These are phyloP conservation scores for Acacia melanoxylon DNA, from an alignment of 306 rosid genomes.

Conservation along the genomic window DNA sequence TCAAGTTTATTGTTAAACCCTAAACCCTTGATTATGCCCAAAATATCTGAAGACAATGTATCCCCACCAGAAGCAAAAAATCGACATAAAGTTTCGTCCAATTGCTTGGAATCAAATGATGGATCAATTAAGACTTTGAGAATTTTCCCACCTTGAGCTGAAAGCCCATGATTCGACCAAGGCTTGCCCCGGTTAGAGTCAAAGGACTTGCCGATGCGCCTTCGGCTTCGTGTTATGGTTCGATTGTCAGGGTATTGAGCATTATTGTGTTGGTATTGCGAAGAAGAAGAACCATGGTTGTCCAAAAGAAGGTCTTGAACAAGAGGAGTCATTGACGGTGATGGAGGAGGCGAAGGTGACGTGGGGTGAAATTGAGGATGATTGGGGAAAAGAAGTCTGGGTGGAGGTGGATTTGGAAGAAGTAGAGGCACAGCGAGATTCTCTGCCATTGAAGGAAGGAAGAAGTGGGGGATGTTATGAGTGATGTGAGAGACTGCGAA, in stretches of 20 bases:
- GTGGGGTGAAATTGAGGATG: constrained; percentile 31
- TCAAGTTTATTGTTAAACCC: constrained; percentile 56
- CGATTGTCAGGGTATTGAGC: background rate
- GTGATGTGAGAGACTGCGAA: background rate
- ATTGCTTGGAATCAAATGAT: constrained; percentile 33
- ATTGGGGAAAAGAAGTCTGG: constrained; percentile 41
- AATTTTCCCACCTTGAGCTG: constrained; percentile 58
- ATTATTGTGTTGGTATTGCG: constrained; percentile 1
- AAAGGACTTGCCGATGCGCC: constrained; percentile 52
- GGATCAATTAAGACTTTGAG: constrained; percentile 52
- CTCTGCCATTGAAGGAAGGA: constrained; percentile 49
- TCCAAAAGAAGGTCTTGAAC: constrained; percentile 44
- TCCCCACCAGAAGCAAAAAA: constrained; percentile 33
- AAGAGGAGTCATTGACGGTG: constrained; percentile 47
- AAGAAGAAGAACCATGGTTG: constrained; percentile 27
- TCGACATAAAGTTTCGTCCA: constrained; percentile 36
- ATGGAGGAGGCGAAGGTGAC: constrained; percentile 29
- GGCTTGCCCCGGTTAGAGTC: constrained; percentile 84
- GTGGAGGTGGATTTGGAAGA: constrained; percentile 54
- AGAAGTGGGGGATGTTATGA: background rate
- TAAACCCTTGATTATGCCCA: constrained; percentile 65
- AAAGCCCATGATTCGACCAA: constrained; percentile 64
- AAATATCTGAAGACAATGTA: constrained; percentile 51
- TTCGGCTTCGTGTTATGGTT: background rate
- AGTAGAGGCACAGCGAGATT: constrained; percentile 56